Base-by-base conservation (phyloP, 208 protist genomes). In the Acanthamoeba castellanii region DNA sequence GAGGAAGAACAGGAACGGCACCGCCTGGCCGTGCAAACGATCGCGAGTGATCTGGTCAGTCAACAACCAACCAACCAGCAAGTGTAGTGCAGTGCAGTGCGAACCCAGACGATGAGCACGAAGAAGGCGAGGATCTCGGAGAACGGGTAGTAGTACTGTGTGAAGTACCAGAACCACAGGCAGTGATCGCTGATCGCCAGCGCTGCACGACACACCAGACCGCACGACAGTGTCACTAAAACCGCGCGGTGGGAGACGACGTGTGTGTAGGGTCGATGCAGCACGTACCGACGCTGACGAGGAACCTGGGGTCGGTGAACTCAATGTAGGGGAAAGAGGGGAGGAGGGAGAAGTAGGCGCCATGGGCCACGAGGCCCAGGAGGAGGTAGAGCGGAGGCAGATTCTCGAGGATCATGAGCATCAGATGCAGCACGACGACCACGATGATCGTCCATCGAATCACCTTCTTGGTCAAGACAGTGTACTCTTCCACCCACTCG, bases 401-500 rank as follows among this genome's bases (percentile, higher is more conserved):
- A 13, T 87, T 25, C 34, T 95, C 90, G 0, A 95, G 30, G 64
- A 96, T 47, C 30, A 92, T 52, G 57, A 96, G 84, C 42, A 90
- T 18, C 32, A 96, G 20, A 27, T 96, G 95, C 30, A 96, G 30
- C 30, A 70, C 84, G 13, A 45, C 50, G 3, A 85, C 45, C 22
- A 25, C n/a, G 42, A 95, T 37, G 22, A 95, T 74, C 0, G 57
- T 89, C 52, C 57, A 82, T n/a, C 70, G 61, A 30, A 94, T 92
- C 16, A 95, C 18, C 84, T 78, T 92, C 93, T 94, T 95, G 34
- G 95, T 94, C 27, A 95, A n/a, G 13, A 95, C 85, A 27, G 93
- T 95, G 93, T 96, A 94, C 85, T 96, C 95, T 47, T 96, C 95
- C 32, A 96, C 95, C 95, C 66, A 72, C 66, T 96, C 95, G 13